Evolutionary conservation across 2,329 filamentous ascomycete species (phyloP), one percentile per base, ranked within the genome.

Genomic region (Ophiostoma tasmaniense): DNA sequence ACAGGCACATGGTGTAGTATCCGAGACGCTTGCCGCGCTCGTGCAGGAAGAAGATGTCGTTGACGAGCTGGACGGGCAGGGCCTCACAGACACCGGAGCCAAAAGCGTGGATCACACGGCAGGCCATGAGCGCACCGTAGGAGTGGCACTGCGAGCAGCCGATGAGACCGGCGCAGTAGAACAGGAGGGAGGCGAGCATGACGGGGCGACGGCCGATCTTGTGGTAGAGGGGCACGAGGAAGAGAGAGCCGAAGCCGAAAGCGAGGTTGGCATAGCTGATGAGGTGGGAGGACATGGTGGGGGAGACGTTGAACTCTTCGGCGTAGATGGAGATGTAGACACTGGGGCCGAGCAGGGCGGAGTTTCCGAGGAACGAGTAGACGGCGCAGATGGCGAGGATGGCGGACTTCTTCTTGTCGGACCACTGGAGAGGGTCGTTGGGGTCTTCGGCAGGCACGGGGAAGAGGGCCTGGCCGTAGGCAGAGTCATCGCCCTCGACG

Each of bases 351-450:
- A 86, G 76, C 7, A 87, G 76, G 2, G 85, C 79, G 2, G 84
- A 82, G 74, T 86, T 87, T 1, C 84, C 84, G 33, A 87, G 79
- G 74, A 87, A 87, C 0, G 84, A 87, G 73, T 87, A 87, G 0
- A 82, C 71, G 3, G 83, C 81, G 71, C 82, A 82, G 66, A 85
- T 80, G 45, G 84, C 74, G 11, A 88, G 77, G 64, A 88, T 87
- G 74, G 81, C 78, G 1, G 79, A 81, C 75, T 88, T 88, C 78
- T 86, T 87, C 73, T 77, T 80, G 35, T 76, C 78, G 1, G 83
- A 74, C 86, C 85, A 88, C 79, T 85, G 82, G 11, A 87, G 78
- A 8, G 85, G 85, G 74, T 88, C 85, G 70, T 88, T 88, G 0
- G 85, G 85, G 72, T 87, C 85, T 68, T 86, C 81, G 1, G 85